A percentile compares a stretch with the other conserved stretches of the same genome.
phyloP scores from a whole-genome alignment of 1,284 basidiomycete genomes.

The Cystobasidium sp. region DNA sequence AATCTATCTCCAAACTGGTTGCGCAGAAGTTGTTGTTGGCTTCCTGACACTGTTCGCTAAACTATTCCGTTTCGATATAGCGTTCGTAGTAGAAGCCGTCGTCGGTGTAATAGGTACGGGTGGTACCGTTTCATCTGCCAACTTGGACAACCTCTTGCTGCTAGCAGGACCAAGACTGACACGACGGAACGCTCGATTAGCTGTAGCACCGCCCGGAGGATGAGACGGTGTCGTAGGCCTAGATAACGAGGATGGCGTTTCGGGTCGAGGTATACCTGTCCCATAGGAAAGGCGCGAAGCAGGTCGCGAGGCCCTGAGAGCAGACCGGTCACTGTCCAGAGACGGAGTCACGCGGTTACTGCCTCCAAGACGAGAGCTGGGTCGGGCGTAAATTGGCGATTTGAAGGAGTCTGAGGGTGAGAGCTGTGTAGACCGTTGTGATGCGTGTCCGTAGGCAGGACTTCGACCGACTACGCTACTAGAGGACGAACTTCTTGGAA shows the following conservation, averaged over 20 bases:
- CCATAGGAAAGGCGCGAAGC: background rate
- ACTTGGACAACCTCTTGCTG: background rate
- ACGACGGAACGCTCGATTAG: background rate
- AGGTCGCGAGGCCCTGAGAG: background rate
- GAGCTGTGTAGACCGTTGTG: background rate
- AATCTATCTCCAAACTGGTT: slow-evolving; percentile 2
- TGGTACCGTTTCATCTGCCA: background rate
- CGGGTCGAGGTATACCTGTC: background rate
- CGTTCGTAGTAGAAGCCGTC: background rate
- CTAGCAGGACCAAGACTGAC: background rate
- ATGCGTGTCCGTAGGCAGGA: too few relatives aligned
- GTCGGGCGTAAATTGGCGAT: background rate
- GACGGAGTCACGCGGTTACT: background rate
- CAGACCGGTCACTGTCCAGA: background rate
- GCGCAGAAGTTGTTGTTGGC: background rate
- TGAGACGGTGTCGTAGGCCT: slow-evolving; percentile 1
- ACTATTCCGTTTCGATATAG: background rate
- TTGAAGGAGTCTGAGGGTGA: background rate
- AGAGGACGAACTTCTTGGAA: background rate
- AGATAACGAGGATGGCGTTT: background rate
- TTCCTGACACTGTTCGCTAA: background rate
- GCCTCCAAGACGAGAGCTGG: background rate
- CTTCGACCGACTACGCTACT: background rate
- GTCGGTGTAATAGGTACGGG: slow-evolving; percentile 5
- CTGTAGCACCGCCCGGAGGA: background rate